Conservation (phyloP, 2,329 filamentous ascomycete species). For the Aphanoascus verrucosus region DNA sequence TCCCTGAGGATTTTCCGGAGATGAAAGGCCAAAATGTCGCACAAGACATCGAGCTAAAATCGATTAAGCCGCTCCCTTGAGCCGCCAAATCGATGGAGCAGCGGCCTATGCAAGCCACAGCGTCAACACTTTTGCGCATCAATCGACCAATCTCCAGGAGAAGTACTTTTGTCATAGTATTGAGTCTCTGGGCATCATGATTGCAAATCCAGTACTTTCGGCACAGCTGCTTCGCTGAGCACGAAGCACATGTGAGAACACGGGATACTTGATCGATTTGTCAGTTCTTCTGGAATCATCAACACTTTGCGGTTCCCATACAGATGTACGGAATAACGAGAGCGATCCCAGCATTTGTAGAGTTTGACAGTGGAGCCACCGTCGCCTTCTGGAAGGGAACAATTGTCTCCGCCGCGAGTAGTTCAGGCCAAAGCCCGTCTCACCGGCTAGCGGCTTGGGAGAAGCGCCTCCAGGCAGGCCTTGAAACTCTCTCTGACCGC, state of each 20-base stretch:
- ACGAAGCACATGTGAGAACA: neutral
- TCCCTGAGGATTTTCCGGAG: neutral
- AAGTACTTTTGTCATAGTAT: neutral
- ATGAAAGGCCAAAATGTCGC: neutral
- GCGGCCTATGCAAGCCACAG: constrained; percentile 4
- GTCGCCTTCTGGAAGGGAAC: no score
- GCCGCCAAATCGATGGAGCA: constrained; percentile 1
- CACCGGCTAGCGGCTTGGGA: neutral
- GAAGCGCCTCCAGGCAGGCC: neutral
- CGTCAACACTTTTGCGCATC: neutral
- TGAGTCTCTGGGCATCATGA: neutral
- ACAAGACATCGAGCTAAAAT: constrained; percentile 2
- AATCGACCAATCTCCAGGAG: no score
- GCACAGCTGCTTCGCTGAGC: neutral
- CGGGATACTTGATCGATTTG: neutral
- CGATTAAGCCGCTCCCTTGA: neutral
- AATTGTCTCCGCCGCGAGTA: no score
- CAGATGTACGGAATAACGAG: neutral
- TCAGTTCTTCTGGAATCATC: constrained; percentile 1
- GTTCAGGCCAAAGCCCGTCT: no score
- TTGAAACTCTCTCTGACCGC: neutral
- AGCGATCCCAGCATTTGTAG: neutral
- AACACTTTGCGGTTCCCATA: neutral
- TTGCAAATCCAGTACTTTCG: no score
- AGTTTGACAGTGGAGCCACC: no score